Evolutionary conservation across 306 rosid species (phyloP).

Genomic region (Sesbania bispinosa): DNA sequence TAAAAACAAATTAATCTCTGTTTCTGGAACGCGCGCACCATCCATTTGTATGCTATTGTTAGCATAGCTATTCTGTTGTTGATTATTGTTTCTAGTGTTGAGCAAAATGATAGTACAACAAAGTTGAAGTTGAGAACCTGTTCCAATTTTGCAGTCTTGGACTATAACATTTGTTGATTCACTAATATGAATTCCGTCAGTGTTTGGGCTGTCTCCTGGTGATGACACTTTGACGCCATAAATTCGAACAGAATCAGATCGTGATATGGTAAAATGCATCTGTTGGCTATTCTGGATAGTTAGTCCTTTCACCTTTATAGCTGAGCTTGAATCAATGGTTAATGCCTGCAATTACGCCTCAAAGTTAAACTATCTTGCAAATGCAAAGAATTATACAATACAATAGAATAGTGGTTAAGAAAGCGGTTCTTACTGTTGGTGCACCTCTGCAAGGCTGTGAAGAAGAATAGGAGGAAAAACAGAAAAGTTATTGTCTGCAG

Average conservation of each 20-base stretch:
- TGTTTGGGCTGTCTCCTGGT: conserved; percentile 92
- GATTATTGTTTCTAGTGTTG: background rate
- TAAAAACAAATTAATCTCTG: conserved; percentile 11
- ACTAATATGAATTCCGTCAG: conserved; percentile 92
- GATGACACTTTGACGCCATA: conserved; percentile 61
- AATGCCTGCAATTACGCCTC: conserved; percentile 66
- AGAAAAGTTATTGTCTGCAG: background rate
- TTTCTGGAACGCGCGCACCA: too few species aligned
- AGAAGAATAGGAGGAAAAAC: conserved; percentile 4
- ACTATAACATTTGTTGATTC: conserved; percentile 81
- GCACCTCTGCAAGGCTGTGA: conserved; percentile 93
- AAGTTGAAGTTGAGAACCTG: conserved; percentile 59
- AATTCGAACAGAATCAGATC: conserved; percentile 62
- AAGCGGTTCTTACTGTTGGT: conserved; percentile 74
- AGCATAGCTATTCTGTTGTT: background rate
- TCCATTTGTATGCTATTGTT: too few species aligned
- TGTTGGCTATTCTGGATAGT: conserved; percentile 92
- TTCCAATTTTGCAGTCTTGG: conserved; percentile 79
- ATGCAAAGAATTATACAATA: too few species aligned
- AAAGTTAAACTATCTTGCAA: conserved; percentile 27
- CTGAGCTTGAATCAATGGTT: conserved; percentile 76
- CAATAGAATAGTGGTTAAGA: background rate
- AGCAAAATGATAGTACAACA: background rate
- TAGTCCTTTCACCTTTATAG: conserved; percentile 66
- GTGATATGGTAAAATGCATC: conserved; percentile 74